Base-by-base conservation (phyloP, 306 rosid genomes). In the Castanopsis chinensis region DNA sequence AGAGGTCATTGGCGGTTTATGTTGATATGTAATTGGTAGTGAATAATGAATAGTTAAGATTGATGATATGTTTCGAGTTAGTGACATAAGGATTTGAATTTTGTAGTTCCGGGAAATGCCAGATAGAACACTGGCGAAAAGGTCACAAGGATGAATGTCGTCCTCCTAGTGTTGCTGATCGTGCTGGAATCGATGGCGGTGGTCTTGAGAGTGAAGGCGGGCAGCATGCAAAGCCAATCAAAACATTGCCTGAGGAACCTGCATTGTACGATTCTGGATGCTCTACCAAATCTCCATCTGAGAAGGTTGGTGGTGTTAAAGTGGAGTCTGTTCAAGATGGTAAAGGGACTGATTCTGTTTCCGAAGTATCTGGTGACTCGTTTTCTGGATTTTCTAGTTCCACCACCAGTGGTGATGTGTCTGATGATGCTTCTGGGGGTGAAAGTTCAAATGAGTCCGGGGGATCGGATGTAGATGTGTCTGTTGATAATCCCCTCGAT, bases 41-140 rank as follows among this genome's bases (percentile, higher is more conserved):
- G 15, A 59, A 20, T 21, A 3, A 20, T 19, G 3, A 20, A 57
- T 57, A 9, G 23, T 1, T 20, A 58, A 27, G 11, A 0, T 2
- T 27, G 23, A 4, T 4, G 65, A 21, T 65, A 5, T 12, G 12
- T 64, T 69, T 77, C 61, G 41, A 6, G 63, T 25, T 72, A 69
- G 67, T 78, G 68, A 78, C 73, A 28, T 52, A 19, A 21, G 60
- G 69, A 37, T 61, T 76, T 86, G 21, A 18, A 80, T 76, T 43
- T 90, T 90, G 61, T 84, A 94, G 99, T 86, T 91, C 99, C 41
- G 89, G 90, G 43, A 85, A 88, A 86, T 95, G 99, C 81, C 98
- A 95, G 89, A 90, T 92, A 25, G 72, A 88, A 78, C 99, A 95
- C 81, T 95, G 98, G 99, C 89, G 94, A 55, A 97, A 88, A 85